Evolutionary conservation across 1,284 basidiomycete species (phyloP).

Genomic region (Leccinum fallax): DNA sequence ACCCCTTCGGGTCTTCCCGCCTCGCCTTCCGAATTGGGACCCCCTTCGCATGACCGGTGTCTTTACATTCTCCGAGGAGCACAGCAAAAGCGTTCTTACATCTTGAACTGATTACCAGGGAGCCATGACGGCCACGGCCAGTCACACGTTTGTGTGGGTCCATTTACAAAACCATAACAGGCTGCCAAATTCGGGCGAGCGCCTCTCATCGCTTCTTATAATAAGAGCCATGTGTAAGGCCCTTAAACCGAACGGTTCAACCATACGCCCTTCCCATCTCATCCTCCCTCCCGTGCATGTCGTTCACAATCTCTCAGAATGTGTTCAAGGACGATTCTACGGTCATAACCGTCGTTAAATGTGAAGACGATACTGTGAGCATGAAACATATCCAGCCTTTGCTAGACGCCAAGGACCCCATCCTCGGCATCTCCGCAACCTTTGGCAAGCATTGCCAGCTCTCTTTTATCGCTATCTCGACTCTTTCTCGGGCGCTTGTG

Average conservation of each 20-base stretch:
- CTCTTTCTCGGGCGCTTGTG: conserved; percentile 33
- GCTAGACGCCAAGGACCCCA: conserved; percentile 22
- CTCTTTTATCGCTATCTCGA: conserved; percentile 39
- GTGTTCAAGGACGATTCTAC: not conserved
- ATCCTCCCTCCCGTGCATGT: not conserved
- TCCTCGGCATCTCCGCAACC: conserved; percentile 40
- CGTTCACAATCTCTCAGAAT: conserved; percentile 3
- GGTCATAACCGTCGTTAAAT: not conserved
- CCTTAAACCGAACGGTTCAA: not conserved
- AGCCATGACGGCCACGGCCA: not conserved
- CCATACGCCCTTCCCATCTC: not conserved
- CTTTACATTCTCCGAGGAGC: no score
- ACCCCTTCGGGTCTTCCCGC: no score
- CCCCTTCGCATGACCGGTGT: not conserved
- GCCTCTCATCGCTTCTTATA: not conserved
- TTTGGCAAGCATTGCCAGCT: conserved; percentile 39
- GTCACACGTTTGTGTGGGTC: not conserved
- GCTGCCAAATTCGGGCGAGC: not conserved
- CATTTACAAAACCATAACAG: not conserved
- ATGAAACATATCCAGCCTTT: conserved; percentile 26
- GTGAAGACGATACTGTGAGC: not conserved
- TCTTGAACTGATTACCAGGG: no score
- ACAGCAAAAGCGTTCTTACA: no score
- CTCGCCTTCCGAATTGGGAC: no score
- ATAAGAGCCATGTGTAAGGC: not conserved